Percentiles rank a stretch among this genome's conserved stretches.
Conservation (phyloP, 2,329 filamentous ascomycete species). For the Fusarium foetens region DNA sequence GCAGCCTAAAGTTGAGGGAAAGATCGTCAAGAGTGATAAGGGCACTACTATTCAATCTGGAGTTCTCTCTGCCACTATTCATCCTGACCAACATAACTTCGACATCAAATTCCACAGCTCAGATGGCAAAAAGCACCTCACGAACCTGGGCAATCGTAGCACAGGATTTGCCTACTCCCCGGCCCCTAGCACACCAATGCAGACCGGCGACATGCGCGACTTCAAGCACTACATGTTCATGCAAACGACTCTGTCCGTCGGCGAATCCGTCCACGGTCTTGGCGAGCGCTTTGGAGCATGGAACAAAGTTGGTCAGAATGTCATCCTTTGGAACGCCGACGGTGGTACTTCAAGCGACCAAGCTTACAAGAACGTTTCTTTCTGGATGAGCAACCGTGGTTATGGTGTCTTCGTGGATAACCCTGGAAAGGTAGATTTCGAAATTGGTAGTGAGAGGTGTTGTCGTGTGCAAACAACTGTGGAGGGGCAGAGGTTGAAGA, state of each 20-base stretch:
- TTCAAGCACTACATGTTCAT: conserved; percentile 67
- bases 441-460: conserved; percentile 79
- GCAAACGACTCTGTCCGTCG: conserved; percentile 64
- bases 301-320: conserved; percentile 77
- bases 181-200: conserved; percentile 49
- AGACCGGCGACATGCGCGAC: conserved; percentile 51
- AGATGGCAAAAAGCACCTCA: conserved; percentile 51
- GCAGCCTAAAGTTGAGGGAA: conserved; percentile 44
- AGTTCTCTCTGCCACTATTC: conserved; percentile 50
- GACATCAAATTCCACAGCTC: conserved; percentile 53
- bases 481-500: conserved; percentile 75
- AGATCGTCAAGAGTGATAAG: conserved; percentile 47
- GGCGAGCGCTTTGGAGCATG: conserved; percentile 81
- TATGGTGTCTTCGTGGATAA: conserved; percentile 82
- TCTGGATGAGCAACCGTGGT: conserved; percentile 76
- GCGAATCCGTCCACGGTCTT: conserved; percentile 77
- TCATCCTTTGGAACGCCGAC: conserved; percentile 72
- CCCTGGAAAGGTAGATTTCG: conserved; percentile 74
- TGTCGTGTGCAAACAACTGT: conserved; percentile 76
- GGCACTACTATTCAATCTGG: conserved; percentile 52
- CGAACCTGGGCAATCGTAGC: conserved; percentile 52
- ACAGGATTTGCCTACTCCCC: conserved; percentile 53
- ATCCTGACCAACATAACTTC: conserved; percentile 51
- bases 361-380: conserved; percentile 77
- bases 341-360: conserved; percentile 75